phyloP scores from a whole-genome alignment of 2,329 filamentous ascomycete genomes.

The Fusarium guadeloupense region DNA sequence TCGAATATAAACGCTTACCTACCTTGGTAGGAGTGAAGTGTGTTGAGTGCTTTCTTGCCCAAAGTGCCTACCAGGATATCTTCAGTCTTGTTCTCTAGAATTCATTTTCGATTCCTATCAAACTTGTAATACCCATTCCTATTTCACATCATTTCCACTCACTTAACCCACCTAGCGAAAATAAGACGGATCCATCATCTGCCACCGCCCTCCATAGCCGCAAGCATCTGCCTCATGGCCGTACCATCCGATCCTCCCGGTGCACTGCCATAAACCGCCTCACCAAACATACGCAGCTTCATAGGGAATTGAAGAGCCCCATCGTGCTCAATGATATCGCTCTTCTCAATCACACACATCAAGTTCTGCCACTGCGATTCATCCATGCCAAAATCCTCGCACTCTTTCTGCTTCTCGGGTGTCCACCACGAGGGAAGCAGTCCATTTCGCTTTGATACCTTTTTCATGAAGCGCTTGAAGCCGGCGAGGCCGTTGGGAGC shows the following conservation, averaged over 20 bases:
- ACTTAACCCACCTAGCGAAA: background rate
- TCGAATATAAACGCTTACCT: no score
- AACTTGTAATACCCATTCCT: no score
- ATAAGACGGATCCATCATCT: constrained; percentile 5
- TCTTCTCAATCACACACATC: constrained; percentile 42
- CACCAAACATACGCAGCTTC: constrained; percentile 60
- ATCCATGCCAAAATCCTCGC: constrained; percentile 49
- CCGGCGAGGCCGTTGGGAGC: constrained; percentile 37
- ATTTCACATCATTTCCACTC: no score
- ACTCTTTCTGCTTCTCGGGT: constrained; percentile 49
- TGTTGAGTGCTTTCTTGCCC: no score
- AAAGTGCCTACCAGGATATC: no score
- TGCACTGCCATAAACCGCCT: constrained; percentile 49
- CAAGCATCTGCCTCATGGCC: constrained; percentile 39
- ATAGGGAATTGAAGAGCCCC: constrained; percentile 56
- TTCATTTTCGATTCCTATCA: no score
- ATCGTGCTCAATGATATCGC: constrained; percentile 54
- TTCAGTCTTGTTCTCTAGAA: no score
- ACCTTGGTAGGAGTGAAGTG: no score
- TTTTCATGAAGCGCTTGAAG: constrained; percentile 51
- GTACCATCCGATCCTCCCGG: constrained; percentile 44
- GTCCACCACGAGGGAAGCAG: constrained; percentile 59
- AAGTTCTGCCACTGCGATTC: constrained; percentile 40
- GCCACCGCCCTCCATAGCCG: constrained; percentile 29
- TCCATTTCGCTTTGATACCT: constrained; percentile 27